These are phyloP conservation scores for Mucor racemosus DNA, from an alignment of 371 early-diverging fungal genomes.

Conservation along the genomic window DNA sequence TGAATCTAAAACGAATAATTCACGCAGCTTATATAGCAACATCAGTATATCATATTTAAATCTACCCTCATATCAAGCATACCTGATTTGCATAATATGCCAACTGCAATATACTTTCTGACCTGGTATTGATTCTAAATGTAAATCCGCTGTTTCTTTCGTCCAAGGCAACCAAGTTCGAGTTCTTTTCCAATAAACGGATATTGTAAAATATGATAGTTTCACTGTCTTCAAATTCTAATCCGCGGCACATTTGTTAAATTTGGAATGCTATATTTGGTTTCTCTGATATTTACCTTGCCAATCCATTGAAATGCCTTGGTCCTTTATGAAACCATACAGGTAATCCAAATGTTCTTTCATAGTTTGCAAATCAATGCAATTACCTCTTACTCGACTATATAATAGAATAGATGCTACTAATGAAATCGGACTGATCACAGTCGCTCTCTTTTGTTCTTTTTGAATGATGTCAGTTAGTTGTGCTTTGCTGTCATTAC, in stretches of 20 bases:
- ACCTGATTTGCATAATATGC: slow-evolving; percentile 44
- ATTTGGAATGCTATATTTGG: neutral
- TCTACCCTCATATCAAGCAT: neutral
- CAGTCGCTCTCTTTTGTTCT: slow-evolving; percentile 23
- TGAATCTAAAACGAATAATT: slow-evolving; percentile 33
- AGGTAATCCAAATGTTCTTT: slow-evolving; percentile 25
- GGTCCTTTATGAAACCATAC: slow-evolving; percentile 2
- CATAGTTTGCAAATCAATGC: slow-evolving; percentile 26
- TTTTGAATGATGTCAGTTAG: slow-evolving; percentile 24
- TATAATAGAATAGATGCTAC: slow-evolving; percentile 36
- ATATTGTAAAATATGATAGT: slow-evolving; percentile 35
- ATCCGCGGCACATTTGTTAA: slow-evolving; percentile 1
- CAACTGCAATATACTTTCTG: slow-evolving; percentile 33
- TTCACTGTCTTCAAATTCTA: slow-evolving; percentile 33
- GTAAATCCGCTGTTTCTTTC: slow-evolving; percentile 17
- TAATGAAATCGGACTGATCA: slow-evolving; percentile 30
- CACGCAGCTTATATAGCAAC: slow-evolving; percentile 17
- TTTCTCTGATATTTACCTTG: slow-evolving; percentile 26
- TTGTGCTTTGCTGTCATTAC: neutral
- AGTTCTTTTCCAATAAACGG: slow-evolving; percentile 28
- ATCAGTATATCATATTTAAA: neutral
- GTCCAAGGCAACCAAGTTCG: slow-evolving; percentile 31
- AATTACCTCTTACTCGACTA: slow-evolving; percentile 28
- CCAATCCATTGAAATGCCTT: slow-evolving; percentile 33
- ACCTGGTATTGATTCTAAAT: slow-evolving; percentile 25